phyloP scores from a whole-genome alignment of 306 rosid genomes.

The Corylus avellana region DNA sequence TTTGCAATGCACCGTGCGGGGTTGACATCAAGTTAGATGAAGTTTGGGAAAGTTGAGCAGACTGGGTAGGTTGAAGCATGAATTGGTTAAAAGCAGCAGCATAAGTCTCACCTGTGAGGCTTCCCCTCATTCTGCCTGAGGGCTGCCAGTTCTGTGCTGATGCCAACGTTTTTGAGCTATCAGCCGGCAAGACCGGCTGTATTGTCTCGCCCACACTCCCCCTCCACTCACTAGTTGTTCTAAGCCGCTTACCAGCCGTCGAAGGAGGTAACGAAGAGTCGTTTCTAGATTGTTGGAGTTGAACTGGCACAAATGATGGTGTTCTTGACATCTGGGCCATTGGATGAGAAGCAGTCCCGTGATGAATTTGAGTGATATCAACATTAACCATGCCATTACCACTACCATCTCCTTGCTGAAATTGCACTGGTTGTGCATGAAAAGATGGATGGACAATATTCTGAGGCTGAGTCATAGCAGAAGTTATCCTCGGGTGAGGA shows the following conservation, averaged over 20 bases:
- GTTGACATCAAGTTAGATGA: not conserved
- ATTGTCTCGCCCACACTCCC: not conserved
- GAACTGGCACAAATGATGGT: not conserved
- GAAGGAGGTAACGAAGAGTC: not conserved
- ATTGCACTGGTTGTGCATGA: not conserved
- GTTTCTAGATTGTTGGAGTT: conserved; percentile 6
- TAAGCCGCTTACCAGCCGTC: not conserved
- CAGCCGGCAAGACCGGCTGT: not conserved
- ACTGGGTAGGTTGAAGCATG: not conserved
- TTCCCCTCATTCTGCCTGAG: conserved; percentile 12
- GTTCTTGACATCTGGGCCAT: conserved; percentile 1
- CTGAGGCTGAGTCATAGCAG: not conserved
- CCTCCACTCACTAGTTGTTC: not conserved
- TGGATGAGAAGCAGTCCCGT: not conserved
- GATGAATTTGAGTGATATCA: not conserved
- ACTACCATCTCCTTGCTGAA: not conserved
- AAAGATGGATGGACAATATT: not conserved
- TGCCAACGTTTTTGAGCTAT: not conserved
- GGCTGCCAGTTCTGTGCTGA: not conserved
- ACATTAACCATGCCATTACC: not conserved
- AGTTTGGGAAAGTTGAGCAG: not conserved
- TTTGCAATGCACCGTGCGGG: not conserved
- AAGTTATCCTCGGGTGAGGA: not conserved
- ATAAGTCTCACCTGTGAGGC: not conserved
- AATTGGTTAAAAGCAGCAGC: not conserved